phyloP scores from a whole-genome alignment of 805 yeast genomes.

The Schizosaccharomyces osmophilus region DNA sequence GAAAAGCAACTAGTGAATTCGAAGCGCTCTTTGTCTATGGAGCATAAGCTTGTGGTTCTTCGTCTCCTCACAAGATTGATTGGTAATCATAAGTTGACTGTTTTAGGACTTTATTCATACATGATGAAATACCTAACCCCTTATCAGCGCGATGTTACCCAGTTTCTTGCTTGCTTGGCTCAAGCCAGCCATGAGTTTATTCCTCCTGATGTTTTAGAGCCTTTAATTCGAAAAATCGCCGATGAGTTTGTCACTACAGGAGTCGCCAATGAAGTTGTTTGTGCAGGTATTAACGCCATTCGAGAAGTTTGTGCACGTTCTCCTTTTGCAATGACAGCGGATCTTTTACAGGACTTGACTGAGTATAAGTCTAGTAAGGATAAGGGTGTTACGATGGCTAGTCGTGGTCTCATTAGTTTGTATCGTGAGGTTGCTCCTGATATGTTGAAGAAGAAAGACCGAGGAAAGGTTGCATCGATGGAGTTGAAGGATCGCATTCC shows the following conservation, averaged over 20 bases:
- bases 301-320: constrained; percentile 83
- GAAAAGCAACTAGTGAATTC: constrained; percentile 39
- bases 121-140: constrained; percentile 80
- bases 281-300: constrained; percentile 90
- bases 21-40: constrained; percentile 48
- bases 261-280: constrained; percentile 91
- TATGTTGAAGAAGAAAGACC: constrained; percentile 67
- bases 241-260: constrained; percentile 97
- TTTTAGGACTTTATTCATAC: constrained; percentile 71
- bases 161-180: constrained; percentile 87
- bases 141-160: constrained; percentile 81
- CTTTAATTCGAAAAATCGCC: constrained; percentile 73
- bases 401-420: constrained; percentile 59
- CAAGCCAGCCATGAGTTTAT: constrained; percentile 92
- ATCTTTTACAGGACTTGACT: constrained; percentile 65
- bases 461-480: constrained; percentile 82
- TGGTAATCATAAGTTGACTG: constrained; percentile 83
- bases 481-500: constrained; percentile 37
- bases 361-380: constrained; percentile 84
- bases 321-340: constrained; percentile 77
- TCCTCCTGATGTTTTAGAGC: constrained; percentile 74
- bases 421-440: constrained; percentile 93
- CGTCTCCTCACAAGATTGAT: constrained; percentile 68
- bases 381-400: constrained; percentile 85
- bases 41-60: constrained; percentile 72